These are phyloP conservation scores for Phytophthora litchii DNA, from an alignment of 352 stramenopile genomes.

Conservation along the genomic window DNA sequence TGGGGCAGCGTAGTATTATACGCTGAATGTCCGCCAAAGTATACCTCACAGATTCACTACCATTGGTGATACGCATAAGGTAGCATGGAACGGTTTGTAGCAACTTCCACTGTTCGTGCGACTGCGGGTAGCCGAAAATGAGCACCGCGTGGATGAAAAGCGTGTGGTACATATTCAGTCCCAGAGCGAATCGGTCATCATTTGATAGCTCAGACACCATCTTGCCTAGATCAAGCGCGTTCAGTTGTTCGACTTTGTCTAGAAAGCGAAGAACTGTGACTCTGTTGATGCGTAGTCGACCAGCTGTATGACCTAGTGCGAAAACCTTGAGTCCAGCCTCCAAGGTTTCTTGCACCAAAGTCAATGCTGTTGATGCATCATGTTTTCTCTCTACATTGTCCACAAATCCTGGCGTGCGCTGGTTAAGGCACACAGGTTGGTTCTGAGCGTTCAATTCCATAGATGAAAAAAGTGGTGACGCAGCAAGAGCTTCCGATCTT, in stretches of 20 bases:
- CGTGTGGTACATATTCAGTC: constrained; percentile 91
- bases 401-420: constrained; percentile 39
- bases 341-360: constrained; percentile 33
- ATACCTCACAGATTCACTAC: constrained; percentile 37
- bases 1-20: constrained; percentile 71
- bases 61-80: constrained; percentile 23
- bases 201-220: constrained; percentile 21
- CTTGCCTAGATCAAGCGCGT: constrained; percentile 41
- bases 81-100: constrained; percentile 64
- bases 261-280: constrained; percentile 50
- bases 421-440: constrained; percentile 61
- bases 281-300: constrained; percentile 21
- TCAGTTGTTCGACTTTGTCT: constrained; percentile 55
- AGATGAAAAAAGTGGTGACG: constrained; percentile 15
- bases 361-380: not conserved
- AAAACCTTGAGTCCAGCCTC: constrained; percentile 41
- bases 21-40: constrained; percentile 90
- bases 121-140: constrained; percentile 50
- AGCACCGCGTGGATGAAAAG: constrained; percentile 84
- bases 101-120: constrained; percentile 78
- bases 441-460: constrained; percentile 36
- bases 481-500: constrained; percentile 21
- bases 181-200: constrained; percentile 64
- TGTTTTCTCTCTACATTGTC: not conserved
- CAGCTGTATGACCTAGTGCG: constrained; percentile 22